Base-by-base conservation (phyloP, 1,284 basidiomycete species). In the Ceratobasidium sp. region DNA sequence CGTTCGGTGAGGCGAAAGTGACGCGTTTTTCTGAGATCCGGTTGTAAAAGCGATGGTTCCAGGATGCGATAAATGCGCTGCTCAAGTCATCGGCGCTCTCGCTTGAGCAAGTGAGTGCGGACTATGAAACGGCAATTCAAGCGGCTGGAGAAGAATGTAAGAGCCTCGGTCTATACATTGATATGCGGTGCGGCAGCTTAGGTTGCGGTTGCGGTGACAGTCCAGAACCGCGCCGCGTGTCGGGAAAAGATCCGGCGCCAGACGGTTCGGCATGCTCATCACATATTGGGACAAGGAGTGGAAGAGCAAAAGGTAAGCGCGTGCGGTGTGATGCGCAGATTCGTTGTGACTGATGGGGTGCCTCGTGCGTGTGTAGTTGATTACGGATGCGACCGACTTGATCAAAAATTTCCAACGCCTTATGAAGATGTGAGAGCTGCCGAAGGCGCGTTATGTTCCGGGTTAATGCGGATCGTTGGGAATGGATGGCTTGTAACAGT, bases 331-430 rank as follows among this genome's bases (percentile, higher is more conserved):
- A 7, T 3, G 8, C 46, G 15, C 1, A 25, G 19, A 43, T 37
- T 46, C 7, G 22, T 43, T 61, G 57, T 3, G 9, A 15, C 59
- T 73, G 19, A 62, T 9, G 44, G 40, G 4, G 40, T 43, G 40
- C 1, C 6, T 19, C 32, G 44, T 52, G 29, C 22, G 9, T n/a
- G 22, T 22, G 5, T n/a, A 73, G 70, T 6, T 64, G 70, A 64
- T 73, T 11, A 73, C 70, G 19, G 70, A 73, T 61, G 70, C 70
- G 19, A 62, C 70, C 22, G 46, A 73, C 17, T 49, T 62, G 25
- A 64, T 73, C 46, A 73, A 73, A 29, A 73, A 73, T 32, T 73
- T 73, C 59, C 57, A 73, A 32, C 52, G 70, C 13, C 70, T 73
- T 56, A 73, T 73, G 70, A 51, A 59, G 34, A 7, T 73, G 9